Evolutionary conservation across 2,329 filamentous ascomycete species (phyloP), one percentile per base, ranked within the genome.

Genomic region (Fusarium austroafricanum): DNA sequence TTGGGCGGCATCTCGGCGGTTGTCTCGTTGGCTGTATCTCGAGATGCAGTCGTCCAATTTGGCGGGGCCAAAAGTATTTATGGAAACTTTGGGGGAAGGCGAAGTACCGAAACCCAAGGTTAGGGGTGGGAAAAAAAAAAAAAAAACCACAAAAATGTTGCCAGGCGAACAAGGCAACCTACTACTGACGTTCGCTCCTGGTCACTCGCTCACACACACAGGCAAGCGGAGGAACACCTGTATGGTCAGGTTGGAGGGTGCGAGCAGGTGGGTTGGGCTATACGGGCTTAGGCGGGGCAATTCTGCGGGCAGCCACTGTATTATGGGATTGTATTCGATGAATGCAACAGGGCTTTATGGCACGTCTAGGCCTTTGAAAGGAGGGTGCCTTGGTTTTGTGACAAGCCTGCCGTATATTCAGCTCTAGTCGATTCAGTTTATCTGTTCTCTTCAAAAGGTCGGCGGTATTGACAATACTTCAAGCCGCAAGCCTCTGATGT

Each of bases 1-100:
- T 97, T 97, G 67, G 94, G 94, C 76, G 94, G 83, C 95, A 97
- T 98, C 65, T 80, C 84, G 80, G 64, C 64, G 72, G 67, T 68
- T 57, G 45, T 65, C 63, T 68, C 17, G 40, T 53, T 49, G 52
- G 52, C 45, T 67, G 53, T 37, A 65, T 58, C 52, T 61, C 68
- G 67, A 71, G 68, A 67, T 71, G 59, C 40, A 50, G 57, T 59
- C 46, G 65, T 72, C 65, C 45, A 61, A 51, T 54, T 46, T 71
- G 68, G 66, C 55, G 53, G 55, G 63, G 53, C 60, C 56, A 63
- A 62, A 59, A 37, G 57, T 55, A 33, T 59, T 56, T 59, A 40
- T 65, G 42, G 58, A 57, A 49, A 49, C 66, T 70, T 62, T 29
- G 37, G 49, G 55, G 33, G 17, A 21, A 40, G 53, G 61, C 42